phyloP scores from a whole-genome alignment of 116 monocot genomes.

The Zostera marina region DNA sequence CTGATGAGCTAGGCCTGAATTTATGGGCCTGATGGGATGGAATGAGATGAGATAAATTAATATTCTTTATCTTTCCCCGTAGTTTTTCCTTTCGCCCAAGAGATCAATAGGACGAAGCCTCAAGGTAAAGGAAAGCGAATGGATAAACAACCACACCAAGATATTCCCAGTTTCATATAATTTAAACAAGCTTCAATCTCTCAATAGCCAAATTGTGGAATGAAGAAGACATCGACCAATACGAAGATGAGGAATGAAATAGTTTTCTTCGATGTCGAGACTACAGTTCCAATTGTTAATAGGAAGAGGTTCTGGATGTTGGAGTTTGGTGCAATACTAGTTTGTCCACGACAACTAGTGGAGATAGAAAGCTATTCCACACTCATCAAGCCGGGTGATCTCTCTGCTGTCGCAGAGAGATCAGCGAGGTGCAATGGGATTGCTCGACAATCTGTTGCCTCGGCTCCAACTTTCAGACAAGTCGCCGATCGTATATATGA shows the following conservation, averaged over 20 bases:
- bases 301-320: constrained; percentile 37
- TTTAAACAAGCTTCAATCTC: neutral
- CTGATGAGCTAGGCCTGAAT: too few relatives aligned
- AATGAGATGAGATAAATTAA: too few relatives aligned
- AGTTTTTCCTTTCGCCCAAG: constrained; percentile 1
- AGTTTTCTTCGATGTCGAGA: constrained; percentile 81
- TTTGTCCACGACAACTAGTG: constrained; percentile 64
- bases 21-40: too few relatives aligned
- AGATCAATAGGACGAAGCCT: neutral
- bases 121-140: constrained; percentile 10
- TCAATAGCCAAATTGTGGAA: neutral
- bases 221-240: constrained; percentile 1
- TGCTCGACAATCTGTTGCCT: constrained; percentile 37
- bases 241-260: constrained; percentile 31
- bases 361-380: constrained; percentile 80
- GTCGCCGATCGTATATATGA: constrained; percentile 56
- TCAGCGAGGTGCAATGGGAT: constrained; percentile 36
- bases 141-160: constrained; percentile 33
- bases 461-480: constrained; percentile 50
- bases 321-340: constrained; percentile 78
- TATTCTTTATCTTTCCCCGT: constrained; percentile 4
- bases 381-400: constrained; percentile 47
- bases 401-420: constrained; percentile 35
- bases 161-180: constrained; percentile 8
- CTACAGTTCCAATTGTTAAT: constrained; percentile 23